Evolutionary conservation across 164 flowering plant genomes (phyloP), one percentile per base, ranked within the genome.

Genomic region (Vitis rotundifolia): DNA sequence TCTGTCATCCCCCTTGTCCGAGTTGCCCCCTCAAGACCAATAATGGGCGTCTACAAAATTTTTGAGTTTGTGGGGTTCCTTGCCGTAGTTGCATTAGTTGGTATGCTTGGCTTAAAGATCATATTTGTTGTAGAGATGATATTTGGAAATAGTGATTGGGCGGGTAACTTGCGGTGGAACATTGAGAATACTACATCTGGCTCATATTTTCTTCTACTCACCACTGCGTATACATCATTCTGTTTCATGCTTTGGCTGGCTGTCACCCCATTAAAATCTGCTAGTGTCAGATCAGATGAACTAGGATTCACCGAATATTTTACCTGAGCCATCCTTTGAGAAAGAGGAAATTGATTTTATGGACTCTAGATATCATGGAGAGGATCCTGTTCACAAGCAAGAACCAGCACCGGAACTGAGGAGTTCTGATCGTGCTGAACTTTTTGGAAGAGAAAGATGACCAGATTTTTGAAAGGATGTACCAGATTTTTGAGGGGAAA

Each of bases 1-100:
- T 89, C 98, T 69, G 89, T 92, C 66, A 84, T 96, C 66, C 98
- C 98, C 11, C 94, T 96, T 48, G 89, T 91, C 71, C 85, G 97
- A 14, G 82, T 96, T 57, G 94, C 99, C 16, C 83, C 97, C 1
- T 91, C 98, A 49, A 79, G 87, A 70, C 62, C 81, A 37, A 79
- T 93, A 47, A 96, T 96, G 99, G 97, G 95, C 55, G 70, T 57
- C 57, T 56, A 76, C 75, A 96, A 85, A 71, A 79, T 87, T 61
- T 85, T 98, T 70, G 90, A 79, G 22, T 22, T 81, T 54, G 61
- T 85, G 72, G 98, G 92, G 83, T 91, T 87, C 72, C 78, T 89
- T 31, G 84, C 85, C 16, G 61, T 89, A 66, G 18, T 76, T 26
- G 77, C 85, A 29, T 88, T 90, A 67, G 68, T 87, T 73, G 93